phyloP scores from a whole-genome alignment of 2,329 filamentous ascomycete genomes.

The Fusarium annulatum region DNA sequence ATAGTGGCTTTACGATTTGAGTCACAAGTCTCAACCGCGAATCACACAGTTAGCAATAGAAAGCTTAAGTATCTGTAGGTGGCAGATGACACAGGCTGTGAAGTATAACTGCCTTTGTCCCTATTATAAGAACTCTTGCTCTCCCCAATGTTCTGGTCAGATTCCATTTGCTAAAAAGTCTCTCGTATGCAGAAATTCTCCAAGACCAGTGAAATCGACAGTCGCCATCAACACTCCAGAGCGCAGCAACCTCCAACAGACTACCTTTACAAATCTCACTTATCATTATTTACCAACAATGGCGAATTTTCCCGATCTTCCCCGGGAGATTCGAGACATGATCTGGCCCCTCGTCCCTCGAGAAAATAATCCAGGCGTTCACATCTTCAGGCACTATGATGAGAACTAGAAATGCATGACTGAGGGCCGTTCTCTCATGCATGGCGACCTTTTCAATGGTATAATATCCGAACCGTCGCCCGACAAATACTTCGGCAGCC shows the following conservation, averaged over 20 bases:
- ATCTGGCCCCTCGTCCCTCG: constrained; percentile 1
- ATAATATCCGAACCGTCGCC: not conserved
- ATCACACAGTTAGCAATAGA: not conserved
- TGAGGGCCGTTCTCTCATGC: not conserved
- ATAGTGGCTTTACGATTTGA: not conserved
- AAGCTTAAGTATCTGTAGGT: not conserved
- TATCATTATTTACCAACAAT: rapidly evolving
- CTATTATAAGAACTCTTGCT: not conserved
- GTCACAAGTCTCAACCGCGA: not conserved
- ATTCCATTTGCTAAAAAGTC: not conserved
- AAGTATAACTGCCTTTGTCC: not conserved
- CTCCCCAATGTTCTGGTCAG: not conserved
- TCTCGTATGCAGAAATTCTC: not conserved
- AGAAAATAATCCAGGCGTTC: not conserved
- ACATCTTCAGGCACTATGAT: not conserved
- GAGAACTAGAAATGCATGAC: not conserved
- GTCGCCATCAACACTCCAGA: not conserved
- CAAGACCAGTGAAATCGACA: not conserved
- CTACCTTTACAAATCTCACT: not conserved
- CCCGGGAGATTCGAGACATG: constrained; percentile 11
- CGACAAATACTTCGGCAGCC: not conserved
- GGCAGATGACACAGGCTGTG: not conserved
- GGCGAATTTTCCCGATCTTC: not conserved
- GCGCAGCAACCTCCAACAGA: too few species aligned
- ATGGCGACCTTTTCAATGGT: not conserved